Evolutionary conservation across 805 yeast genomes (phyloP), one percentile per base, ranked within the genome.

Genomic region (Candida maesae): DNA sequence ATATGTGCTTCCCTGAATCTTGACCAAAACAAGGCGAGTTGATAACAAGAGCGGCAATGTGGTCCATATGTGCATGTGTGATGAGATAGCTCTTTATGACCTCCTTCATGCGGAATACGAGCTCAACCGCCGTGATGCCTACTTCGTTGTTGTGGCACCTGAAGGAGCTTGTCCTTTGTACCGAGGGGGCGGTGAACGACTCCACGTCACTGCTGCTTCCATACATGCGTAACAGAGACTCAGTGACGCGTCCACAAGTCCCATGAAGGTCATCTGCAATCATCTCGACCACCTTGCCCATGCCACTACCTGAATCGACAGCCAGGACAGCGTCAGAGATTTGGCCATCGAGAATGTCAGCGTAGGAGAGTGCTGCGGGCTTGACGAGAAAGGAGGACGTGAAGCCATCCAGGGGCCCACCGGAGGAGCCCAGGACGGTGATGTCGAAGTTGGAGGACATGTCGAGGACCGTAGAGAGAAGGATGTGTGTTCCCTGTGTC

Each of bases 41-140:
- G 38, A 89, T 63, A 0, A 81, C 76, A 35, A 89, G 56, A 0
- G 83, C 85, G 9, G 74, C 58, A 12, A 87, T 68, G 58, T 89
- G 97, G 59, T 89, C 97, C 38, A 89, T 56, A 61, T 89, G 97
- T 0, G 91, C 77, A 60, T 89, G 97, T 1, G 96, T 77, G 20
- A 89, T 72, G 35, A 81, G 64, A 47, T 72, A 77, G 24, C 65
- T 65, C 7, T 63, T 55, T 2, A 80, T 56, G 6, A 59, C 47
- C 5, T 62, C 60, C 23, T 69, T 59, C 5, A 79, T 29, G 23
- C 47, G 37, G 34, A 52, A 50, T 4, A 74, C 55, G 17, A 56
- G 38, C 36, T 58, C 51, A 37, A 62, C 58, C 9, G 71, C 57
- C 21, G 64, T 14, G 49, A 5, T 16, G 19, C 33, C 25, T 15